Evolutionary conservation across 1,284 basidiomycete genomes (phyloP).

Genomic region (Exsudoporus floridanus): DNA sequence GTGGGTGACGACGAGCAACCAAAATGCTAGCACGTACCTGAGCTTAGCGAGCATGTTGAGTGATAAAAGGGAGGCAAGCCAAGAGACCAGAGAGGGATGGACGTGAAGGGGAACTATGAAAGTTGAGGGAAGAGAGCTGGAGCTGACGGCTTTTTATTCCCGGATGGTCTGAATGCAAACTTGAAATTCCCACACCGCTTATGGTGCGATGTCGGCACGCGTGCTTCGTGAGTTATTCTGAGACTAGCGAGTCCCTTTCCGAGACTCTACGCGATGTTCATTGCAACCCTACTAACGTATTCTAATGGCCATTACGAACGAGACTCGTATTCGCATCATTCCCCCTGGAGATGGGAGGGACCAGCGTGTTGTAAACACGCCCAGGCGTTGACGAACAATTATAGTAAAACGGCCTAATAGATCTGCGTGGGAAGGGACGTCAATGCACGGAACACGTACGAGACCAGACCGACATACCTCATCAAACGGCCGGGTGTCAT

Average conservation of each 20-base stretch:
- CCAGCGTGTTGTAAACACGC: neutral
- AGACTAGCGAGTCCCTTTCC: neutral
- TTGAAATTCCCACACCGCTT: constrained; percentile 26
- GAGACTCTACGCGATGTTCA: constrained; percentile 9
- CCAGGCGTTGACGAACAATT: neutral
- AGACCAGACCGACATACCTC: constrained; percentile 58
- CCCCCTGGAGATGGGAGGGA: constrained; percentile 6
- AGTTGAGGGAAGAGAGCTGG: neutral
- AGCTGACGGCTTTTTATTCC: constrained; percentile 21
- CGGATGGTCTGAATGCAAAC: constrained; percentile 13
- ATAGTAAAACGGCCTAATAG: constrained; percentile 25
- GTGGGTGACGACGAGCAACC: neutral
- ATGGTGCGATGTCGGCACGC: constrained; percentile 22
- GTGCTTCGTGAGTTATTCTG: constrained; percentile 12
- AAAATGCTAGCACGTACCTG: constrained; percentile 22
- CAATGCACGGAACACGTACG: neutral
- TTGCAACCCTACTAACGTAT: constrained; percentile 9
- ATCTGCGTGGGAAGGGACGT: constrained; percentile 29
- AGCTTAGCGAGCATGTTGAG: constrained; percentile 39
- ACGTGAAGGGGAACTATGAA: constrained; percentile 15
- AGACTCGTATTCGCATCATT: neutral
- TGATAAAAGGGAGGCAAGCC: constrained; percentile 7
- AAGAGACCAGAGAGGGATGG: neutral
- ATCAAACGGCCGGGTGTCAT: constrained; percentile 95
- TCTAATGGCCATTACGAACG: constrained; percentile 1